These are phyloP conservation scores for Leishmania amazonensis DNA, from an alignment of 208 protist species.

Conservation along the genomic window DNA sequence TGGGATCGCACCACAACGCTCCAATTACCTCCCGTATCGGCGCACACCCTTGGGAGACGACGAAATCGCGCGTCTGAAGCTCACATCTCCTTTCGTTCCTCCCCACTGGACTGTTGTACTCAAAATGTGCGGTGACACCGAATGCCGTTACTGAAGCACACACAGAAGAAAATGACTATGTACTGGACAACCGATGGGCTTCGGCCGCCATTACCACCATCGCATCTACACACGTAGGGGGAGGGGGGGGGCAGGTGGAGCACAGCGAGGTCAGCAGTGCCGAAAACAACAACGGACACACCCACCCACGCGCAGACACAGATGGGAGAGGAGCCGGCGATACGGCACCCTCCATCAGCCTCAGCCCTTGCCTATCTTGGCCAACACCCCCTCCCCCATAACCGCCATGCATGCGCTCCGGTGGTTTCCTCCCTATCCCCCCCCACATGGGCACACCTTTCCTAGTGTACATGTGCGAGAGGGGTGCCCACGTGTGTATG, in stretches of 20 bases:
- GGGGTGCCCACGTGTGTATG: not conserved
- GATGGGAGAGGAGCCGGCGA: not conserved
- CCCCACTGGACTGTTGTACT: not conserved
- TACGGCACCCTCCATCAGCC: not conserved
- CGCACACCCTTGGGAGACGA: not conserved
- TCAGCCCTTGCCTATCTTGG: not conserved
- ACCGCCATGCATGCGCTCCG: not conserved
- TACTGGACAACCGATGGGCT: not conserved
- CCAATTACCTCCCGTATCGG: not conserved
- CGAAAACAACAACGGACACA: not conserved
- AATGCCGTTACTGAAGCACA: not conserved
- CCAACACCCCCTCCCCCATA: not conserved
- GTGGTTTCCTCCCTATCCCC: not conserved
- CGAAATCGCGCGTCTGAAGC: not conserved
- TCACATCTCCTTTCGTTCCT: conserved; percentile 14
- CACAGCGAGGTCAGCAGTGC: not conserved
- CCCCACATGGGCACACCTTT: not conserved
- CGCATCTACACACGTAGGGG: not conserved
- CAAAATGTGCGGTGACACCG: not conserved
- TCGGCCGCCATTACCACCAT: not conserved
- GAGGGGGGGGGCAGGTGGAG: not conserved
- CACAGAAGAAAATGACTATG: not conserved
- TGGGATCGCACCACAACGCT: not conserved
- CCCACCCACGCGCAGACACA: not conserved
- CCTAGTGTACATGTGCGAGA: not conserved